Evolutionary conservation across 2,329 filamentous ascomycete species (phyloP).

Genomic region (Neonectria faginata): DNA sequence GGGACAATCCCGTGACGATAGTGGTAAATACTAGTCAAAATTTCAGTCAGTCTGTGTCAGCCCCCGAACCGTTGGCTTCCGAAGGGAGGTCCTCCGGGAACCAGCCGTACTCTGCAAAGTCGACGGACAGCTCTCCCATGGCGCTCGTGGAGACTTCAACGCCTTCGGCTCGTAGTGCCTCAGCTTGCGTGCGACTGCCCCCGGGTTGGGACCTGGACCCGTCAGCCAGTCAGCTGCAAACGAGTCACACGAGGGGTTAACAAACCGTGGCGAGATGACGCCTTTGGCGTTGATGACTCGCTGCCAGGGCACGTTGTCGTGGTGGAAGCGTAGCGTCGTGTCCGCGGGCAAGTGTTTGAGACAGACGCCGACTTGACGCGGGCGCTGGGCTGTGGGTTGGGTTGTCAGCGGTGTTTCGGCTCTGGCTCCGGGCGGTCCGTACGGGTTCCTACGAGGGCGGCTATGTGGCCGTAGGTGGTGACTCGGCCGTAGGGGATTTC

Average conservation of each 20-base stretch:
- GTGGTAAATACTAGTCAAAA: slow-evolving; percentile 46
- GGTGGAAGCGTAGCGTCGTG: slow-evolving; percentile 70
- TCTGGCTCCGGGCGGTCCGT: slow-evolving; percentile 47
- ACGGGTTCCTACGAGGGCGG: slow-evolving; percentile 79
- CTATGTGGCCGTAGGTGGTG: slow-evolving; percentile 88
- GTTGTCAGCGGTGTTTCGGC: background rate
- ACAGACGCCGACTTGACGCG: slow-evolving; percentile 89
- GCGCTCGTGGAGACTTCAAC: slow-evolving; percentile 62
- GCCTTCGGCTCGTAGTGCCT: slow-evolving; percentile 63
- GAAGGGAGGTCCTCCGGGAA: slow-evolving; percentile 65
- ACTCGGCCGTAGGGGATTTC: slow-evolving; percentile 87
- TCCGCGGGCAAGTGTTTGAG: slow-evolving; percentile 83
- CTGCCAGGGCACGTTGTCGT: slow-evolving; percentile 91
- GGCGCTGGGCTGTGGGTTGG: slow-evolving; percentile 68
- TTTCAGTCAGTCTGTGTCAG: background rate
- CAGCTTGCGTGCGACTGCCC: slow-evolving; percentile 63
- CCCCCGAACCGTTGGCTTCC: slow-evolving; percentile 42
- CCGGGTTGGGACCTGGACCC: slow-evolving; percentile 59
- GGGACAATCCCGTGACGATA: slow-evolving; percentile 37
- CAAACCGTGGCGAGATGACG: slow-evolving; percentile 83
- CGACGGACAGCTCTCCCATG: slow-evolving; percentile 64
- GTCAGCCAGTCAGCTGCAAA: background rate
- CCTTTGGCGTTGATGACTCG: slow-evolving; percentile 90
- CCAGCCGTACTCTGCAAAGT: slow-evolving; percentile 66
- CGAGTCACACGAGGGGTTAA: background rate